Evolutionary conservation across 2,329 filamentous ascomycete genomes (phyloP).

Genomic region (Bretziella fagacearum): DNA sequence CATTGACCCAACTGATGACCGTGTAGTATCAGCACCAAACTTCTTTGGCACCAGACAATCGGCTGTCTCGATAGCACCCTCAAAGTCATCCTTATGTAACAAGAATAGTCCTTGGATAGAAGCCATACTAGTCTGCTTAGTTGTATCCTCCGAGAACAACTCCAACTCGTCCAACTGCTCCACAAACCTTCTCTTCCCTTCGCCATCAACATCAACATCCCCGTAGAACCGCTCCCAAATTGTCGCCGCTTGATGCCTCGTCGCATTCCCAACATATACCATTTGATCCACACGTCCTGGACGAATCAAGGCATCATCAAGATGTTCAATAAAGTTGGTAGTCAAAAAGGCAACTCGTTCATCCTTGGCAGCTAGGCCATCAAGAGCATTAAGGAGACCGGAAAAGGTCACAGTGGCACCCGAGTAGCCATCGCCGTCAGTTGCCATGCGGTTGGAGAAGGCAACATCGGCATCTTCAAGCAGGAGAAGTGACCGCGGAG

Average conservation of each 20-base stretch:
- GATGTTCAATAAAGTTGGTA: slow-evolving; percentile 79
- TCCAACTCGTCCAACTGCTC: slow-evolving; percentile 50
- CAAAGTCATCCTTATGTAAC: slow-evolving; percentile 83
- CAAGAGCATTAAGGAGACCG: slow-evolving; percentile 66
- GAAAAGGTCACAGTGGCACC: slow-evolving; percentile 90
- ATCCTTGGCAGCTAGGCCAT: slow-evolving; percentile 87
- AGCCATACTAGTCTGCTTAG: slow-evolving; percentile 59
- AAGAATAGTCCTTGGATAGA: slow-evolving; percentile 87
- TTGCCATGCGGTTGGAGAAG: slow-evolving; percentile 63
- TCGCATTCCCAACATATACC: slow-evolving; percentile 74
- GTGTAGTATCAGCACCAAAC: slow-evolving; percentile 29
- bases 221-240: slow-evolving; percentile 96
- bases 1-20: slow-evolving; percentile 12
- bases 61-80: slow-evolving; percentile 70
- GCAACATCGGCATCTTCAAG: slow-evolving; percentile 87
- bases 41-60: slow-evolving; percentile 45
- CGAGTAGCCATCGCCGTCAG: slow-evolving; percentile 65
- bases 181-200: slow-evolving; percentile 52
- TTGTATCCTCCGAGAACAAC: slow-evolving; percentile 41
- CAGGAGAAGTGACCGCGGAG: slow-evolving; percentile 63
- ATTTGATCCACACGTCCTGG: slow-evolving; percentile 92
- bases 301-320: slow-evolving; percentile 77
- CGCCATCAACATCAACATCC: slow-evolving; percentile 51
- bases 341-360: slow-evolving; percentile 89
- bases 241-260: slow-evolving; percentile 61